Evolutionary conservation across 129 eudicot species (phyloP).

Genomic region (Chrysanthemum makinoi): DNA sequence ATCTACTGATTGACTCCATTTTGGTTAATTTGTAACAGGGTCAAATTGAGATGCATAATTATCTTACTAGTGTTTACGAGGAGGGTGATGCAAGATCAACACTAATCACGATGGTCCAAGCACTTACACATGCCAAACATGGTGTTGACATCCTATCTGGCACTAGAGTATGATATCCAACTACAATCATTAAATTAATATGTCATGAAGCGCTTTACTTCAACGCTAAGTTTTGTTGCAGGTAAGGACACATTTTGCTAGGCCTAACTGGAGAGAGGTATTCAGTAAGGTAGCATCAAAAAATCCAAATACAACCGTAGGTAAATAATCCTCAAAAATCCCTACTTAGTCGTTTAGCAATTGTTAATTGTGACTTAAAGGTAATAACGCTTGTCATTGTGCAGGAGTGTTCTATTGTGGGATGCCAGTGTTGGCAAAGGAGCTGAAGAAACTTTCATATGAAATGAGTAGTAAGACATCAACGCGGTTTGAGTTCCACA

Average conservation of each 20-base stretch:
- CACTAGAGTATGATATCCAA: slow-evolving; percentile 63
- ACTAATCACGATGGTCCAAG: slow-evolving; percentile 95
- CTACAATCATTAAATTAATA: background rate
- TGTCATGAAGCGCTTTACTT: background rate
- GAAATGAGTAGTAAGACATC: slow-evolving; percentile 87
- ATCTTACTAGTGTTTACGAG: slow-evolving; percentile 96
- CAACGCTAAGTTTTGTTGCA: slow-evolving; percentile 31
- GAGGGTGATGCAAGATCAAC: slow-evolving; percentile 99
- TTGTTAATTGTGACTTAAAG: background rate
- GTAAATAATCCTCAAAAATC: slow-evolving; percentile 37
- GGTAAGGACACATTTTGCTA: slow-evolving; percentile 98
- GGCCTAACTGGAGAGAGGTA: slow-evolving; percentile 96
- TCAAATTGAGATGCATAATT: slow-evolving; percentile 97
- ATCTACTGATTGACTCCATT: slow-evolving; percentile 4
- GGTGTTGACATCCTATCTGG: slow-evolving; percentile 99
- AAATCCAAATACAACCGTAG: slow-evolving; percentile 76
- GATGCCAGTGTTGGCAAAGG: slow-evolving; percentile 81
- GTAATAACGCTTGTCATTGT: slow-evolving; percentile 6
- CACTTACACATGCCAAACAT: slow-evolving; percentile 95
- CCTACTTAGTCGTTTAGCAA: background rate
- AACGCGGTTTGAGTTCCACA: slow-evolving; percentile 94
- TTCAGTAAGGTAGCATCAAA: slow-evolving; percentile 68
- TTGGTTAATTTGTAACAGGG: slow-evolving; percentile 48
- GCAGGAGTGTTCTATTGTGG: slow-evolving; percentile 99
- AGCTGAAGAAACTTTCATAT: slow-evolving; percentile 73